phyloP scores from a whole-genome alignment of 2,329 filamentous ascomycete genomes.

The Colletotrichum aenigma region DNA sequence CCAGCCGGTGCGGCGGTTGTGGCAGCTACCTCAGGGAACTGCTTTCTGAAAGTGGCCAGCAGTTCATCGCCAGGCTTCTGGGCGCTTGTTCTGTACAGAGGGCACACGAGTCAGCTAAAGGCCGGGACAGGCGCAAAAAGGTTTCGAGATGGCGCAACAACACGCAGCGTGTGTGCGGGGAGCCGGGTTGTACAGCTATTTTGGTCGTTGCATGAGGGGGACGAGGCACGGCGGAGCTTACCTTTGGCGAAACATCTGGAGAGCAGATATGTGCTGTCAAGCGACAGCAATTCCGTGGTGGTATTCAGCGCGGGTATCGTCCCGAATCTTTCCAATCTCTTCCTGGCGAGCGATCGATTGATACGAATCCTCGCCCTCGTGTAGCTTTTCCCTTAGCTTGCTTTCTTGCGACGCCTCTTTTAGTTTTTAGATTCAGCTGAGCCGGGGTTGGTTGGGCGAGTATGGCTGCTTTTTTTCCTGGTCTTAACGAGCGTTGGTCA shows the following conservation, averaged over 20 bases:
- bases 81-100: conserved; percentile 66
- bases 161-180: conserved; percentile 2
- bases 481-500: conserved; percentile 12
- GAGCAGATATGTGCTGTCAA: conserved; percentile 19
- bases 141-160: conserved; percentile 5
- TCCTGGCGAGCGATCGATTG: conserved; percentile 5
- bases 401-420: background rate
- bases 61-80: conserved; percentile 88
- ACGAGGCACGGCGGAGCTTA: conserved; percentile 23
- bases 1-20: conserved; percentile 49
- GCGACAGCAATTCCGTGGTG: conserved; percentile 23
- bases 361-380: conserved; percentile 2
- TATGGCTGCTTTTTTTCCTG: background rate
- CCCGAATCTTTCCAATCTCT: background rate
- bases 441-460: background rate
- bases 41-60: conserved; percentile 81
- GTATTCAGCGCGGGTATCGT: background rate
- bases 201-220: conserved; percentile 15
- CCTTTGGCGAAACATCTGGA: conserved; percentile 39
- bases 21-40: conserved; percentile 75
- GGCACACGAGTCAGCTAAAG: conserved; percentile 6
- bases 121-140: conserved; percentile 1
- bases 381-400: background rate
- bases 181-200: conserved; percentile 4
- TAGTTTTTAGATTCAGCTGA: background rate